These are phyloP conservation scores for Amoebophrya sp. DNA, from an alignment of 169 alveolate genomes.

Conservation along the genomic window DNA sequence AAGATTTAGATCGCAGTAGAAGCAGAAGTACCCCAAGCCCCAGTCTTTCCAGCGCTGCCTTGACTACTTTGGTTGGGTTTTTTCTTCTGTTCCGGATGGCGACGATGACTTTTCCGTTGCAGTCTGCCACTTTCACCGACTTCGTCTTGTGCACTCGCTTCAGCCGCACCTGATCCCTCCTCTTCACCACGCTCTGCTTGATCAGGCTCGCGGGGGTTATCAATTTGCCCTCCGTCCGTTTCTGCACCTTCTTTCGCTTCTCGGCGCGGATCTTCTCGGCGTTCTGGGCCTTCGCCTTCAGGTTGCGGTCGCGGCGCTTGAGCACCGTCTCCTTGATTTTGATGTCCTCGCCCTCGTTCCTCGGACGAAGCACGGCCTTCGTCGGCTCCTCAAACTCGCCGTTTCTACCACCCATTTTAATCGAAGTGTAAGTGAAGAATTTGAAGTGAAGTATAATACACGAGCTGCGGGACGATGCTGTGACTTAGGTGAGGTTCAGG, in stretches of 20 bases:
- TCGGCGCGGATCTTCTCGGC: background rate
- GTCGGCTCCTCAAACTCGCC: background rate
- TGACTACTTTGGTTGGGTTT: background rate
- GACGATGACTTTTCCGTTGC: background rate
- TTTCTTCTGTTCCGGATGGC: background rate
- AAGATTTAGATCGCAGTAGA: background rate
- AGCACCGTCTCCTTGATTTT: background rate
- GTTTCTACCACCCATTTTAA: too few species aligned
- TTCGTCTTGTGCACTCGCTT: background rate
- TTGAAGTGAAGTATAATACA: too few species aligned
- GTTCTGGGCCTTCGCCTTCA: background rate
- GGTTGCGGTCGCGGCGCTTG: background rate
- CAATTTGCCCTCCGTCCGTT: background rate
- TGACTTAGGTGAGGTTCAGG: too few species aligned
- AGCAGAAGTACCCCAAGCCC: background rate
- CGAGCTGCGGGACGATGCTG: too few species aligned
- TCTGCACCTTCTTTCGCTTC: background rate
- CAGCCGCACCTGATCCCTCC: background rate
- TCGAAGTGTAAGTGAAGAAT: too few species aligned
- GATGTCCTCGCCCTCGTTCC: background rate
- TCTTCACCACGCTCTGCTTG: background rate
- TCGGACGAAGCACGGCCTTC: background rate
- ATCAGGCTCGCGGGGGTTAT: background rate
- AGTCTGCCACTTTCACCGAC: background rate
- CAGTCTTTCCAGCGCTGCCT: background rate